Base-by-base conservation (phyloP, 768 basidiomycete species). In the Boletus rubescentipes region DNA sequence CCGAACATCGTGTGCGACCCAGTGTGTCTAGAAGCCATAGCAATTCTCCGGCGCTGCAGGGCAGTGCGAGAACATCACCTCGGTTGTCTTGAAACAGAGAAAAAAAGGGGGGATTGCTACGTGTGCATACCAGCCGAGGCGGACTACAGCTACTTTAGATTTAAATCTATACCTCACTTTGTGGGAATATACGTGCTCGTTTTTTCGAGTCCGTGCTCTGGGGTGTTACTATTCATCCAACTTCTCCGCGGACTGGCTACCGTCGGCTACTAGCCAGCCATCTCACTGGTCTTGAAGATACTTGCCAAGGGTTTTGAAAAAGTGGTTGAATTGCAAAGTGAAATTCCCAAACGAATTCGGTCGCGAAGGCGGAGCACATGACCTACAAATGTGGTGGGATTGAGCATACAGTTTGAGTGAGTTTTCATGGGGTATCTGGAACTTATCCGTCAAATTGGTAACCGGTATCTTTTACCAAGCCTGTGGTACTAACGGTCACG, bases 21-120 rank as follows among this genome's bases (percentile, higher is more conserved):
- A 57, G 65, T 55, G 76, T 74, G 55, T 78, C 81, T 68, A 73
- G 81, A 67, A 83, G 81, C 70, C 75, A 76, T 66, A 83, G 77
- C 62, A 73, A 73, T 67, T 84, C 84, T 20, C 84, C 83, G 34
- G 59, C 55, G 51, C 68, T 68, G 67, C 68, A 59, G 70, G 61
- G 48, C 66, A 60, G 68, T 49, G 62, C 54, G 34, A 50, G 64
- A 34, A 49, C 42, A 29, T 60, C 64, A 48, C 66, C 60, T 26
- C 58, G 54, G 54, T 21, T 53, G 46, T 53, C 54, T 46, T 67
- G 59, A 62, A 39, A 49, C 39, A 4, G 26, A 26, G 6, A 36
- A 30, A 47, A 50, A 36, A 21, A 45, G 48, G 18, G 43, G 42
- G 20, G 44, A n/a, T 42, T 51, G 42, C 37, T 45, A 34, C 39